Base-by-base conservation (phyloP, 805 yeast species). In the Candida methanosorbosa region DNA sequence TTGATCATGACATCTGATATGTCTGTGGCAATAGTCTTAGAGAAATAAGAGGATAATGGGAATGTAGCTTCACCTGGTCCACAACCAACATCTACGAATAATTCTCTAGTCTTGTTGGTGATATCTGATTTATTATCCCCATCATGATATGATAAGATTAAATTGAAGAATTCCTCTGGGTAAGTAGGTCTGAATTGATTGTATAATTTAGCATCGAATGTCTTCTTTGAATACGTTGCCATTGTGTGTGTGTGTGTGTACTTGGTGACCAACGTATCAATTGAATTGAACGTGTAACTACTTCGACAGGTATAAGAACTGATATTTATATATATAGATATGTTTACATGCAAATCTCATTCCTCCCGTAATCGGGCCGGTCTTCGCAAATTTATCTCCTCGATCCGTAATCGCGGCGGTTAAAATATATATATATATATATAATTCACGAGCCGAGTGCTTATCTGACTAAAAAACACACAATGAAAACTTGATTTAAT, bases 161-260 rank as follows among this genome's bases (percentile, higher is more conserved):
- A 41, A 21, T 53, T 50, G 46, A 66, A 78, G 35, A 81, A 66
- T 4, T 50, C 42, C 4, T 45, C 47, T 0, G 87, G 84, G 44
- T 85, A 85, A 1, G 69, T 56, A 2, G 95, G 95, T 33, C 95
- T 60, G 38, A 74, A 74, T 23, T 57, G 50, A 21, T 67, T 60
- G 55, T 85, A 85, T 18, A 57, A 59, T 5, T 59, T 47, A 1
- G 84, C 65, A 35, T 72, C 57, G 51, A 77, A 82, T 14, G 60
- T 52, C 3, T 55, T 36, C 4, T 69, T 70, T 1, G 84, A 64
- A 50, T 75, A 82, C 1, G 83, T 70, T 0, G 88, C 60, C 90
- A 82, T 82, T 12, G 7, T 24, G 11, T 21, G 11, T 21, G 23
- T n/a, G n/a, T n/a, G n/a, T n/a, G n/a, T n/a, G n/a, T n/a, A n/a